Evolutionary conservation across 2,329 filamentous ascomycete genomes (phyloP), one percentile per base, ranked within the genome.

Genomic region (Calonectria pseudoturangicola): DNA sequence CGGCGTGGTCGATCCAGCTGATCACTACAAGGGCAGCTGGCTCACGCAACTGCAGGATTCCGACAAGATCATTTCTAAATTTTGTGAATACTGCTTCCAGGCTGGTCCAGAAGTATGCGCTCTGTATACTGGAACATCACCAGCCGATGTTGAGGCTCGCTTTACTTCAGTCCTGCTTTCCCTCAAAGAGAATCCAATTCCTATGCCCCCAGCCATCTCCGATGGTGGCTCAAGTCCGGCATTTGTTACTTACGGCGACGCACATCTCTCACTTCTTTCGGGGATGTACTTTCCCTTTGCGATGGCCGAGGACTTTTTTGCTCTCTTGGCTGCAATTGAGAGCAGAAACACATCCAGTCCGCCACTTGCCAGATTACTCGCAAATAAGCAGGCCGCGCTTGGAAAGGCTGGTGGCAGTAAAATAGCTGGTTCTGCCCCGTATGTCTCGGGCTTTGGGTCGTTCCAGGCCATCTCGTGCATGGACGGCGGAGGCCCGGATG

Each of bases 11-110:
- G 48, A 50, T 15, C 48, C 48, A 16, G 48, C 48, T 15, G 48
- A 50, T 25, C 48, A 50, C 25, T 50, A 50, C 15, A 50, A 50
- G 6, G 77, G 74, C 3, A 54, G 28, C 13, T 80, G 76, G 72
- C 74, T 76, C 43, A 79, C 73, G 18, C 75, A 79, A 18, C 65
- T 80, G 12, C 72, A 77, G 39, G 75, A 78, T 41, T 74, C 76
- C 39, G 77, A 80, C 58, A 76, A 66, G 47, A 74, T 79, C 58
- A 71, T 80, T 27, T 54, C 64, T 25, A 77, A 74, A 27, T 79
- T 77, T 51, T 73, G 76, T n/a, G 73, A 73, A 45, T 76, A 78
- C 68, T 78, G 75, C 70, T 74, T 73, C 36, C 67, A 64, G 13
- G 30, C 56, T 4, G 67, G 67, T 4, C 56, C 67, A 5, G 30